phyloP scores from a whole-genome alignment of 2,329 filamentous ascomycete genomes.

The Grosmannia serpens region DNA sequence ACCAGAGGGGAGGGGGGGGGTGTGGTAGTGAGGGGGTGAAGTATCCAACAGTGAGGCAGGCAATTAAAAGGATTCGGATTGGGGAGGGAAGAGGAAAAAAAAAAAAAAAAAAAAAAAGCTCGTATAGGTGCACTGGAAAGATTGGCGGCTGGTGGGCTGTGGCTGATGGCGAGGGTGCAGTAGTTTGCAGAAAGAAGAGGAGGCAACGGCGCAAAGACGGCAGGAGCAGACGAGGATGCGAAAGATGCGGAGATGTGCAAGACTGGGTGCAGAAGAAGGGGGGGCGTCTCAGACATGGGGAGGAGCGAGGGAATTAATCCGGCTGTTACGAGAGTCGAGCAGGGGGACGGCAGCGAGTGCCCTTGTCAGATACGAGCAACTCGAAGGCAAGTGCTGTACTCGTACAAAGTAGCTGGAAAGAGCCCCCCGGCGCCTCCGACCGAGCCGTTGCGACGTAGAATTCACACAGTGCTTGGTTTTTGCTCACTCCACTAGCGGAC shows the following conservation, averaged over 20 bases:
- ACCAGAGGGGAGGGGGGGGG: not conserved
- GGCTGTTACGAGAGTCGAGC: not conserved
- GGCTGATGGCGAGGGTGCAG: not conserved
- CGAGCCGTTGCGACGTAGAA: conserved; percentile 2
- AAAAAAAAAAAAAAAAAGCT: not conserved
- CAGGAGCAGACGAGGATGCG: not conserved
- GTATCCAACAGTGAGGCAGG: not conserved
- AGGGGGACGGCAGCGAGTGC: not conserved
- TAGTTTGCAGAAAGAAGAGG: not conserved
- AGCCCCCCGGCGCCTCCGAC: conserved; percentile 6
- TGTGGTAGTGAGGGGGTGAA: not conserved
- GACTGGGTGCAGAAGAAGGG: not conserved
- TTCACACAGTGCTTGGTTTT: conserved; percentile 4
- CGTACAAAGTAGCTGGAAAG: not conserved
- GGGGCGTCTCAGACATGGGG: not conserved
- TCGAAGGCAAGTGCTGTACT: not conserved
- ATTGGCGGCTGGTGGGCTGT: not conserved
- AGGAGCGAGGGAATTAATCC: conserved; percentile 2
- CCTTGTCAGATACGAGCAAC: not conserved
- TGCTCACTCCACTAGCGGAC: not conserved
- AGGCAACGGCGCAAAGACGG: not conserved
- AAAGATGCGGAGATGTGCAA: not conserved
- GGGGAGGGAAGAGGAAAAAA: not conserved
- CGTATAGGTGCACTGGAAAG: not conserved
- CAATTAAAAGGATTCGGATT: not conserved